Conservation (phyloP, 495 filamentous ascomycete genomes). For the Xylaria grammica region DNA sequence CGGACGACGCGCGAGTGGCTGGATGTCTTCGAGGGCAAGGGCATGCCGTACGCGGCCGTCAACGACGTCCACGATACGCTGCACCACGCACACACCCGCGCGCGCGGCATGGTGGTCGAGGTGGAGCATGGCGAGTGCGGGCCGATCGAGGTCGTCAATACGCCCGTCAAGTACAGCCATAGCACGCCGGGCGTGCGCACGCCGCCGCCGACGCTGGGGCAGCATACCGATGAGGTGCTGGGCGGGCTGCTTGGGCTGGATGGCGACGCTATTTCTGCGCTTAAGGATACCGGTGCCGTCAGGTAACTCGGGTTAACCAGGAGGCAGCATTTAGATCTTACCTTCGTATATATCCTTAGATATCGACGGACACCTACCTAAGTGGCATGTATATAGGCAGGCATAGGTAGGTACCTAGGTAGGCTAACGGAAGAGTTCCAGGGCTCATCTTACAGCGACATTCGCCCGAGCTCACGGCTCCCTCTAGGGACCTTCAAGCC, state of each 20-base stretch:
- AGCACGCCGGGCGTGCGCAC: slow-evolving; percentile 76
- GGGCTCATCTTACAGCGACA: no score
- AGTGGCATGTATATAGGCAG: no score
- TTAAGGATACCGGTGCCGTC: slow-evolving; percentile 74
- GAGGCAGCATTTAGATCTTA: no score
- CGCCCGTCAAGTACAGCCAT: slow-evolving; percentile 94
- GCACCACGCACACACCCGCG: slow-evolving; percentile 83
- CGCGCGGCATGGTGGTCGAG: slow-evolving; percentile 86
- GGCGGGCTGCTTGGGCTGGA: slow-evolving; percentile 67
- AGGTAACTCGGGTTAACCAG: slow-evolving; percentile 48
- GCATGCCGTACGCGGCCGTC: slow-evolving; percentile 93
- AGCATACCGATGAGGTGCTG: slow-evolving; percentile 91
- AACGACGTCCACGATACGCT: slow-evolving; percentile 89
- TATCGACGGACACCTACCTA: no score
- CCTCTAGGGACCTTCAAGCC: no score
- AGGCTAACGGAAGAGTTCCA: no score
- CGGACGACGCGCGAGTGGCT: slow-evolving; percentile 93
- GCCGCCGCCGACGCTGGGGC: slow-evolving; percentile 83
- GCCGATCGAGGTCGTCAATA: slow-evolving; percentile 86
- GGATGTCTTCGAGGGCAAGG: slow-evolving; percentile 81
- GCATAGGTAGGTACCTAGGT: no score
- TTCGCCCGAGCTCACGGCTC: no score
- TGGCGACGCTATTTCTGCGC: slow-evolving; percentile 61
- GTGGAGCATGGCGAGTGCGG: slow-evolving; percentile 84
- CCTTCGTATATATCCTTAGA: no score